Conservation (phyloP, 2,329 filamentous ascomycete species). For the Acrodontium crateriforme region DNA sequence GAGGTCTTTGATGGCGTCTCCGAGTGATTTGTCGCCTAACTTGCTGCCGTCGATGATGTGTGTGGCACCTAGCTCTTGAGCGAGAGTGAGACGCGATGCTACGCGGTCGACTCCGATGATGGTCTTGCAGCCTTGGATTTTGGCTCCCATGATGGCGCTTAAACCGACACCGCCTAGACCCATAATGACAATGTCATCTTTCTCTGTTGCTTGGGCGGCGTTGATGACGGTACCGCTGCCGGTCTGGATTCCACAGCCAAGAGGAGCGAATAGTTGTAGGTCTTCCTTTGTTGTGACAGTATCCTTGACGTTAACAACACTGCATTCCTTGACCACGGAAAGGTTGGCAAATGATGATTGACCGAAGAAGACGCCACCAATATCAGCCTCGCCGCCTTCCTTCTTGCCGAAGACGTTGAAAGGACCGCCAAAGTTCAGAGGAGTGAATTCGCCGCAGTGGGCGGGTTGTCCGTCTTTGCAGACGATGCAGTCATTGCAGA, state of each 20-base stretch:
- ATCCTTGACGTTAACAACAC: constrained; percentile 29
- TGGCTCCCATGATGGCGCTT: constrained; percentile 35
- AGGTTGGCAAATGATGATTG: constrained; percentile 32
- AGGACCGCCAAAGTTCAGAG: constrained; percentile 29
- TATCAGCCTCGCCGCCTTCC: constrained; percentile 16
- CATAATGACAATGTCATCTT: constrained; percentile 28
- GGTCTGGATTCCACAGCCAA: constrained; percentile 35
- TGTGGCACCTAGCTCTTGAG: constrained; percentile 28
- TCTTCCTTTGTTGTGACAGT: constrained; percentile 26
- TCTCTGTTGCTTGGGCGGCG: constrained; percentile 23
- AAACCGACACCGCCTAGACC: constrained; percentile 36
- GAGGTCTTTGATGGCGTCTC: constrained; percentile 23
- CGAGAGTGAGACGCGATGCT: constrained; percentile 23
- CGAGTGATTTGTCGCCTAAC: constrained; percentile 20
- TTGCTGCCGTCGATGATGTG: constrained; percentile 25
- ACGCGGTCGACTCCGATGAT: constrained; percentile 32
- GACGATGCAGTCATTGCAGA: constrained; percentile 33
- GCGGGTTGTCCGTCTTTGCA: constrained; percentile 34
- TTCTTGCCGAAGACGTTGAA: constrained; percentile 16
- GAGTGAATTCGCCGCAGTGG: constrained; percentile 36
- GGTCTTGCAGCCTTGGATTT: constrained; percentile 25
- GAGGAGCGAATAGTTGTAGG: constrained; percentile 30
- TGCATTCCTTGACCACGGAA: constrained; percentile 27
- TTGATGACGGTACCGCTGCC: constrained; percentile 30
- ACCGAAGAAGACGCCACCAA: constrained; percentile 34